A percentile compares a stretch with the other conserved stretches of the same genome.
Evolutionary conservation across 352 stramenopile species (phyloP).

Genomic region (Phytophthora pseudosyringae): DNA sequence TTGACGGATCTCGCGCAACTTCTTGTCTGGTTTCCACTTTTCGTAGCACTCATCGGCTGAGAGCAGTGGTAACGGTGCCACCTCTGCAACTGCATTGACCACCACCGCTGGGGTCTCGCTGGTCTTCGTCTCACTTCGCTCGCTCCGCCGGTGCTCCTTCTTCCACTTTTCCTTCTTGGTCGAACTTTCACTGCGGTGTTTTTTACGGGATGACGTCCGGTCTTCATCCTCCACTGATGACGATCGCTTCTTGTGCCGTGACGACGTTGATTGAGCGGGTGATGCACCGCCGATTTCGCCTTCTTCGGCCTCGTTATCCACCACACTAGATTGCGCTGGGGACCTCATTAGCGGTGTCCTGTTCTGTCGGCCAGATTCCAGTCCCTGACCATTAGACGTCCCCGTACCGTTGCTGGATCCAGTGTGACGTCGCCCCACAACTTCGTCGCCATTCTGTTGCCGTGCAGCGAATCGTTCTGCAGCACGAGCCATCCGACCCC

Average conservation of each 20-base stretch:
- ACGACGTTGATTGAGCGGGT: conserved; percentile 34
- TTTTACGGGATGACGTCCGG: conserved; percentile 34
- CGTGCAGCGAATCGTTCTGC: conserved; percentile 65
- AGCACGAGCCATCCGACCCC: conserved; percentile 67
- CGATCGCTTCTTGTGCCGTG: conserved; percentile 44
- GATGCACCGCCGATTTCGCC: conserved; percentile 51
- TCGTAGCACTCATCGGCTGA: conserved; percentile 62
- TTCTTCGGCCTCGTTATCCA: conserved; percentile 57
- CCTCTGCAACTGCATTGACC: conserved; percentile 21
- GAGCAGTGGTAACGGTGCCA: conserved; percentile 34
- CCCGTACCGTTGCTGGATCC: conserved; percentile 26
- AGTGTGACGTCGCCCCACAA: conserved; percentile 13
- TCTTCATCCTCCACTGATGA: conserved; percentile 44
- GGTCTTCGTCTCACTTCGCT: conserved; percentile 17
- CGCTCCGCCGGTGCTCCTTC: conserved; percentile 30
- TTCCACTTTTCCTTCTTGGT: conserved; percentile 49
- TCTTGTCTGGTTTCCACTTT: conserved; percentile 85
- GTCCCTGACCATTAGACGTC: conserved; percentile 29
- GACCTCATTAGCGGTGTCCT: conserved; percentile 41
- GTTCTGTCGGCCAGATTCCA: conserved; percentile 35
- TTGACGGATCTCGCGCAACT: conserved; percentile 74
- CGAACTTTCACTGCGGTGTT: conserved; percentile 39
- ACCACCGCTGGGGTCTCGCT: conserved; percentile 15
- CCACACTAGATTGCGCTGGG: conserved; percentile 18
- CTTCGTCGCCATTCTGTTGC: conserved; percentile 42